Evolutionary conservation across 2,329 filamentous ascomycete species (phyloP).

Genomic region (Camptophora hylomeconis): DNA sequence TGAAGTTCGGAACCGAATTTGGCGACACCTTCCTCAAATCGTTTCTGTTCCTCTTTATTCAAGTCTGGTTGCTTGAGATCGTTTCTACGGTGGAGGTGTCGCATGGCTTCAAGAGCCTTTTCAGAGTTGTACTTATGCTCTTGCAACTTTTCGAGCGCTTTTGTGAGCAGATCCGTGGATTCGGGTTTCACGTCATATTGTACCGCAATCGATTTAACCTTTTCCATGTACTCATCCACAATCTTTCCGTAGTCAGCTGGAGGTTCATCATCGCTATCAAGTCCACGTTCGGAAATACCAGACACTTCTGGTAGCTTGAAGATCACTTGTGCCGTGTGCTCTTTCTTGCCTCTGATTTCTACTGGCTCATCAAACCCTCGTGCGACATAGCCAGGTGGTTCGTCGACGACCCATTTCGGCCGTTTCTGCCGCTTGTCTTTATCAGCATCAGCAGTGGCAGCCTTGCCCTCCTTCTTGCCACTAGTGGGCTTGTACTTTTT

Average conservation of each 20-base stretch:
- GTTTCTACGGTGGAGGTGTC: conserved; percentile 51
- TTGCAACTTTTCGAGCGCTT: conserved; percentile 63
- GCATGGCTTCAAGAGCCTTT: conserved; percentile 56
- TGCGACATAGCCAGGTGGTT: conserved; percentile 70
- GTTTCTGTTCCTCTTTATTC: conserved; percentile 65
- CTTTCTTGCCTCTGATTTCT: conserved; percentile 52
- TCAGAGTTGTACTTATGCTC: conserved; percentile 58
- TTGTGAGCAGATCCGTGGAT: conserved; percentile 79
- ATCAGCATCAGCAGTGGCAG: conserved; percentile 69
- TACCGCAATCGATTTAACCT: conserved; percentile 51
- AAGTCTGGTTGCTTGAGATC: conserved; percentile 77
- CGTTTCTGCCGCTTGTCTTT: conserved; percentile 66
- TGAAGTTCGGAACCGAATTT: conserved; percentile 88
- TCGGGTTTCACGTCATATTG: conserved; percentile 57
- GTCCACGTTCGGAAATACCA: conserved; percentile 33
- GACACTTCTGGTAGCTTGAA: conserved; percentile 60
- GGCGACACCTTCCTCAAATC: conserved; percentile 79
- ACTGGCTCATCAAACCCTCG: conserved; percentile 65
- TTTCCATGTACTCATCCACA: conserved; percentile 64
- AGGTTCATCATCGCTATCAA: conserved; percentile 27
- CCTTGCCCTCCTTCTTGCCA: conserved; percentile 58
- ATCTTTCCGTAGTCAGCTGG: conserved; percentile 38
- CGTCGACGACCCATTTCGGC: conserved; percentile 88
- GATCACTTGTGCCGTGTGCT: conserved; percentile 59
- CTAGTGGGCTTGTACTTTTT: conserved; percentile 54